These are phyloP conservation scores for Quercus dentata DNA, from an alignment of 306 rosid species.

Conservation along the genomic window DNA sequence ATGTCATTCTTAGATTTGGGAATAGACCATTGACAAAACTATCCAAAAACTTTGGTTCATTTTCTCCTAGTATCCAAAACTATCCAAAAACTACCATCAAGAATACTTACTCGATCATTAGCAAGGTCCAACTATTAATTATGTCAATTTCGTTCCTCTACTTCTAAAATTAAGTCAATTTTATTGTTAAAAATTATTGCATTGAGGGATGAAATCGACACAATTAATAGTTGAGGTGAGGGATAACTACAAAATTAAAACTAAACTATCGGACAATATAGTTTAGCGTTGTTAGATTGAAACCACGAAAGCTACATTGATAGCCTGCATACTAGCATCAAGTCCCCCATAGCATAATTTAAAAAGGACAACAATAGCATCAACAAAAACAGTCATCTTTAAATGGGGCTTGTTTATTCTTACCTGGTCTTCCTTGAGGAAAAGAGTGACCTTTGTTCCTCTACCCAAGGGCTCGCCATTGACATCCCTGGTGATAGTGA, in stretches of 20 bases:
- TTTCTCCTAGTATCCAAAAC: no score
- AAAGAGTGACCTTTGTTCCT: slow-evolving; percentile 27
- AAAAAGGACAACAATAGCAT: neutral
- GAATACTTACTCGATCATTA: no score
- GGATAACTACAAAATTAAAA: no score
- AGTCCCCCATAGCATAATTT: neutral
- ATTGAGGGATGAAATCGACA: no score
- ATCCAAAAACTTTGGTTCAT: neutral
- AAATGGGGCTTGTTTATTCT: neutral
- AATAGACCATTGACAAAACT: neutral
- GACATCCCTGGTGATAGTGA: slow-evolving; percentile 20
- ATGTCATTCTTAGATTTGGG: neutral
- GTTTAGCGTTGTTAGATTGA: no score
- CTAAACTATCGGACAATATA: no score
- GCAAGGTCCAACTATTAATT: no score
- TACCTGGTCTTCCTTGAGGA: slow-evolving; percentile 33
- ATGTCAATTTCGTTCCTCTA: no score
- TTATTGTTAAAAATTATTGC: no score
- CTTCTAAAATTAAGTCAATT: no score
- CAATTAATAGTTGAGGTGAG: no score
- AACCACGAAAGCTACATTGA: neutral
- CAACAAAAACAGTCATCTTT: neutral
- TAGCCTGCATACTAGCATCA: neutral
- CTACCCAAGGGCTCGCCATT: slow-evolving; percentile 27
- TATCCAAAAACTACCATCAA: no score